These are phyloP conservation scores for Marchantia paleacea DNA, from an alignment of 225 moss, liverwort and hornwort species.

Conservation along the genomic window DNA sequence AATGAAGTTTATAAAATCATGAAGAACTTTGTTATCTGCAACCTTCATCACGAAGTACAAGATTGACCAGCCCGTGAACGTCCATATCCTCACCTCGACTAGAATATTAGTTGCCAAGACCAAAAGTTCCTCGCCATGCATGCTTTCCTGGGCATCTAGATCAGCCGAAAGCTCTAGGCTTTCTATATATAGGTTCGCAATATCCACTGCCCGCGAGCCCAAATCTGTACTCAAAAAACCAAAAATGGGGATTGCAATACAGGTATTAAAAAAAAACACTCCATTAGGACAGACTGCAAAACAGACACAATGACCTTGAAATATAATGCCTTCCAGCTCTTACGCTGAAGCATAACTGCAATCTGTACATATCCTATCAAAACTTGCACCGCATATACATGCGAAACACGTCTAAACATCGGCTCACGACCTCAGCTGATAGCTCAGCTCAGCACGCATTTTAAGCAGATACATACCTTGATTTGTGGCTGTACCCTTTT, in stretches of 20 bases:
- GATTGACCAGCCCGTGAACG: not conserved
- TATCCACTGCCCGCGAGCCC: conserved; percentile 48
- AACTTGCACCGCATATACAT: no score
- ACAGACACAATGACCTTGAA: no score
- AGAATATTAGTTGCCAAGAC: conserved; percentile 67
- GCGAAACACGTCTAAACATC: no score
- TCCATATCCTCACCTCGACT: conserved; percentile 53
- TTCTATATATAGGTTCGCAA: conserved; percentile 67
- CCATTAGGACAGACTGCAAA: no score
- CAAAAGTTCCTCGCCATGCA: conserved; percentile 94
- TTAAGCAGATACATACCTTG: conserved; percentile 37
- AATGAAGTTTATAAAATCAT: not conserved
- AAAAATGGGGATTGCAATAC: no score
- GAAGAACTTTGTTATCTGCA: not conserved
- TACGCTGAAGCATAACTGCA: no score
- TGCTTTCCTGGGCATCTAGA: conserved; percentile 84
- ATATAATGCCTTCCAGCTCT: no score
- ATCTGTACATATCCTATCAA: no score
- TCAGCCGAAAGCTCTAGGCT: conserved; percentile 77
- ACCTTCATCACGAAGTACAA: not conserved
- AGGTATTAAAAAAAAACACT: no score
- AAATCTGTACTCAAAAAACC: conserved; percentile 43
- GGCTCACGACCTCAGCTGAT: no score
- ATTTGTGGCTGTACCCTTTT: conserved; percentile 50
- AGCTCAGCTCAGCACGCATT: no score